phyloP scores from a whole-genome alignment of 192 early-diverging fungal genomes.

The Gorgonomyces haynaldii region DNA sequence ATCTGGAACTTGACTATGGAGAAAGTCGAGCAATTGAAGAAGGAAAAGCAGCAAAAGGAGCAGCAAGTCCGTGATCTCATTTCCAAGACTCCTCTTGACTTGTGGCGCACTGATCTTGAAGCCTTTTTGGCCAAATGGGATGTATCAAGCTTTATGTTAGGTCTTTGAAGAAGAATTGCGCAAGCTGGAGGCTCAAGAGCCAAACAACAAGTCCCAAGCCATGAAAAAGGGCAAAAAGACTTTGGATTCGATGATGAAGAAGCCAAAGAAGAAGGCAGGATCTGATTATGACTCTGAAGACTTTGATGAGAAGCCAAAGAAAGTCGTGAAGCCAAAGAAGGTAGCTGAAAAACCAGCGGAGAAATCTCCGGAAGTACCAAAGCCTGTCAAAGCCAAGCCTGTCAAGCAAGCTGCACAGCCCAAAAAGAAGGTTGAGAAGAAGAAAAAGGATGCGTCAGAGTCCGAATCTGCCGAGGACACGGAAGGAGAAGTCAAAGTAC shows the following conservation, averaged over 20 bases:
- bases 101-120: constrained; percentile 84
- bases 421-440: not conserved
- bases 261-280: not conserved
- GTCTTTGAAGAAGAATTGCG: constrained; percentile 14
- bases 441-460: not conserved
- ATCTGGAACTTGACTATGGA: constrained; percentile 85
- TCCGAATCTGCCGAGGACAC: too few species aligned
- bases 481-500: not conserved
- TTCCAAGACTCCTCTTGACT: constrained; percentile 50
- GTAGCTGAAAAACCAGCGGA: not conserved
- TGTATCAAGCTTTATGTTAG: constrained; percentile 16
- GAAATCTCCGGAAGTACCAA: not conserved
- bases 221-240: not conserved
- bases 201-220: constrained; percentile 11
- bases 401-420: not conserved
- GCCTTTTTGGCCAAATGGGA: constrained; percentile 76
- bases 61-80: constrained; percentile 54
- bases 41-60: constrained; percentile 56
- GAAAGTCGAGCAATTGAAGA: constrained; percentile 67
- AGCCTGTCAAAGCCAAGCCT: too few species aligned
- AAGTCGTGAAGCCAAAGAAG: not conserved
- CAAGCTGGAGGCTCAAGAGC: constrained; percentile 5
- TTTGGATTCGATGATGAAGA: constrained; percentile 3
- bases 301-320: constrained; percentile 3
- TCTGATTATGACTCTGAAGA: constrained; percentile 6